Conservation (phyloP, 1,284 basidiomycete genomes). For the Rugosomyces carneus region DNA sequence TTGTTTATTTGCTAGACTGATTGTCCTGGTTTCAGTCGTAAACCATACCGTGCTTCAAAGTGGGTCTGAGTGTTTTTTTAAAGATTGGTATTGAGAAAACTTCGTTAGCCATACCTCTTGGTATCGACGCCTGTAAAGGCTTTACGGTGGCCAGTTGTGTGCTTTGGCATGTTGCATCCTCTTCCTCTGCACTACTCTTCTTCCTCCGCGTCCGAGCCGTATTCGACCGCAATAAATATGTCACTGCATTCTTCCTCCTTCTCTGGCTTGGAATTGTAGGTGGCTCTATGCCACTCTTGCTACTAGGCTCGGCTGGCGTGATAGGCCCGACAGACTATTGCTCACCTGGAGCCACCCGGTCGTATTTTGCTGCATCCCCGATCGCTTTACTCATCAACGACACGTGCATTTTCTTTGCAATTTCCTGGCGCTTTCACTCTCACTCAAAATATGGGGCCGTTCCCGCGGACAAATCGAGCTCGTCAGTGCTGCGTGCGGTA, state of each 20-base stretch:
- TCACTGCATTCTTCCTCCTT: conserved; percentile 20
- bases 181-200: conserved; percentile 26
- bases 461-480: not conserved
- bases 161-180: conserved; percentile 15
- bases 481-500: not conserved
- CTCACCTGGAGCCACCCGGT: not conserved
- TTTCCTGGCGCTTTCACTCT: conserved; percentile 4
- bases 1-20: conserved; percentile 10
- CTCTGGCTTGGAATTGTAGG: conserved; percentile 27
- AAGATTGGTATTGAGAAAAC: not conserved
- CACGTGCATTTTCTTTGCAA: conserved; percentile 9
- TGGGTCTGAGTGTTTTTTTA: not conserved
- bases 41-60: conserved; percentile 12
- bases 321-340: conserved; percentile 2
- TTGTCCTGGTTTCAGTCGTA: conserved; percentile 9
- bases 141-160: conserved; percentile 21
- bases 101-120: not conserved
- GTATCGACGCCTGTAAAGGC: not conserved
- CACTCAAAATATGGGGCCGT: not conserved
- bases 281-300: conserved; percentile 3
- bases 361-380: not conserved
- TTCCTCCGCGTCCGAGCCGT: conserved; percentile 28
- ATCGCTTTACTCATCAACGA: conserved; percentile 3
- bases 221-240: conserved; percentile 18
- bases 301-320: not conserved